These are phyloP conservation scores for Kitagawia praeruptora DNA, from an alignment of 129 eudicot species.

Conservation along the genomic window DNA sequence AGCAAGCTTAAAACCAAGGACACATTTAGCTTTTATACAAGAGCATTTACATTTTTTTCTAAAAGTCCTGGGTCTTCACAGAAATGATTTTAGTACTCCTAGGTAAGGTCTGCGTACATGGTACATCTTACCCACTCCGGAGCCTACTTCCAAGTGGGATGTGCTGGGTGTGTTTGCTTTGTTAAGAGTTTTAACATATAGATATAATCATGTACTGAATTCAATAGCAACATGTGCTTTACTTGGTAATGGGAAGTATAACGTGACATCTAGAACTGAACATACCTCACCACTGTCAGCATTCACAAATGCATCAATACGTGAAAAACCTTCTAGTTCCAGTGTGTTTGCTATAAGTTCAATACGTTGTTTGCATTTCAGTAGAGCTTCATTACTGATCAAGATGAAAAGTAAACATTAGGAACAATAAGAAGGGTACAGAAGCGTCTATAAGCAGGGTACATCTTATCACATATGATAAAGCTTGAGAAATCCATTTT, in stretches of 20 bases:
- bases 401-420: slow-evolving; percentile 10
- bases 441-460: slow-evolving; percentile 1
- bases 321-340: slow-evolving; percentile 83
- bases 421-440: background rate
- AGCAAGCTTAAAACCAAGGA: background rate
- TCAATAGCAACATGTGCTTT: background rate
- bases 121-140: background rate
- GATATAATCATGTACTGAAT: background rate
- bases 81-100: background rate
- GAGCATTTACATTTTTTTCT: background rate
- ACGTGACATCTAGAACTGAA: background rate
- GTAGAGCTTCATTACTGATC: slow-evolving; percentile 56
- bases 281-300: slow-evolving; percentile 88
- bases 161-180: background rate
- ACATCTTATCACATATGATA: background rate
- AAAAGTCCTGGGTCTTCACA: background rate
- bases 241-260: background rate
- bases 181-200: background rate
- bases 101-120: background rate
- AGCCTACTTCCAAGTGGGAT: background rate
- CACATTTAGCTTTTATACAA: background rate
- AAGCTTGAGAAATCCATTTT: background rate
- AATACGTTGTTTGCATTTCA: slow-evolving; percentile 61
- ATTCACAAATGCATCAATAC: slow-evolving; percentile 89
- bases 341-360: slow-evolving; percentile 84